Base-by-base conservation (phyloP, 2,329 filamentous ascomycete genomes). In the Penicillium sclerotigenum region DNA sequence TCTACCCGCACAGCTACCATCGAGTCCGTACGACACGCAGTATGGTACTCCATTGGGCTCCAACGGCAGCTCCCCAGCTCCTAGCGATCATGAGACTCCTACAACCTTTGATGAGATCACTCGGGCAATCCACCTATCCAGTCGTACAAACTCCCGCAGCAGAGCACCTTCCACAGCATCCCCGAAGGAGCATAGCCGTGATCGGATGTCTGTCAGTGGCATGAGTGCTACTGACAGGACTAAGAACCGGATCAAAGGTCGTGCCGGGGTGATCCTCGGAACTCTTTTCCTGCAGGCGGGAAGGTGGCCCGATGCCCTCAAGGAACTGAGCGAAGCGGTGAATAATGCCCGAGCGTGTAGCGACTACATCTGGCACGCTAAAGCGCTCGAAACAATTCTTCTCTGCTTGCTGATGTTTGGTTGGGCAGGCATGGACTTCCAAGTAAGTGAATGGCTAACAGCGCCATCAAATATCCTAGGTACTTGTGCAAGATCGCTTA, bases 281-380 rank as follows among this genome's bases (percentile, higher is more conserved):
- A 91, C 89, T 16, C 80, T 97, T 62, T 95, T 93, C 71, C 83
- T 99, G 64, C 89, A 92, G 73, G 89, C 91, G 51, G 94, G 94
- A 26, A 85, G 91, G 59, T 97, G 94, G 91, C 84, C 81, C 46
- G 92, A 97, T 75, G 92, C 93, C 8, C 73, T 97, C 43, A 88
- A 85, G 70, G 90, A 96, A 69, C 82, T 97, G 22, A 80, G 85
- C 10, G 93, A 97, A 58, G 90, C 88, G 52, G 91, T 89, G 2
- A 83, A 83, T 10, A 85, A 87, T 64, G 88, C 91, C 16, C 88
- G 90, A 65, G 86, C 85, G 36, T 83, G 89, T 56, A 92, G 91
- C 65, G 94, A 99, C 73, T 90, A 96, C 73, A 73, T 97, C n/a
- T 99, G 94, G 93, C 91, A 97, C 75, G 94, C 90, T 18, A 97